Evolutionary conservation across 192 early-diverging fungal species (phyloP).

Genomic region (Umbelopsis ramanniana): DNA sequence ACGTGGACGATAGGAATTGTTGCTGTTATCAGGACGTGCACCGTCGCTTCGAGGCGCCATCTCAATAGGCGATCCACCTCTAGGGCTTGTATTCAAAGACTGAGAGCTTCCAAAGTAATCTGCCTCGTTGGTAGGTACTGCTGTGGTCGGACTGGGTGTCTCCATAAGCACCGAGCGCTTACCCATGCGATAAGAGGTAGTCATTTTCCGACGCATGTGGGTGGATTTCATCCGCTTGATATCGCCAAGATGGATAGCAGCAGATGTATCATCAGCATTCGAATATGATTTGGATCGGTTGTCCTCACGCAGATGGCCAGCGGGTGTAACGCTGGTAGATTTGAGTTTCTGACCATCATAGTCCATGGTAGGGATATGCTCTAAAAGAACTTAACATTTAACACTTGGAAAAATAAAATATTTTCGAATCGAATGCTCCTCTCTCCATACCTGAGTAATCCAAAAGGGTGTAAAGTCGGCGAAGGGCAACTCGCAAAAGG

Average conservation of each 20-base stretch:
- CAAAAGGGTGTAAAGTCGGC: constrained; percentile 79
- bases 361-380: constrained; percentile 3
- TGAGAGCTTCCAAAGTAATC: background rate
- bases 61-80: background rate
- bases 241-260: constrained; percentile 52
- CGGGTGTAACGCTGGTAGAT: constrained; percentile 19
- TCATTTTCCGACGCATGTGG: constrained; percentile 40
- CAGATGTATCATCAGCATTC: constrained; percentile 39
- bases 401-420: background rate
- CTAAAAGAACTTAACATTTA: background rate
- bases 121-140: constrained; percentile 18
- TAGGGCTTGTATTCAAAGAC: background rate
- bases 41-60: background rate
- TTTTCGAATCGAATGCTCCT: background rate
- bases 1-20: background rate
- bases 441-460: constrained; percentile 38
- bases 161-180: constrained; percentile 61
- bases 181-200: constrained; percentile 42
- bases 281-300: constrained; percentile 56
- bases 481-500: constrained; percentile 80
- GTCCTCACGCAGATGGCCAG: constrained; percentile 44
- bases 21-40: background rate
- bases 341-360: constrained; percentile 12
- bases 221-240: constrained; percentile 66
- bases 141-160: constrained; percentile 39